Conservation (phyloP, 2,329 filamentous ascomycete genomes). For the Xylariales sp. region DNA sequence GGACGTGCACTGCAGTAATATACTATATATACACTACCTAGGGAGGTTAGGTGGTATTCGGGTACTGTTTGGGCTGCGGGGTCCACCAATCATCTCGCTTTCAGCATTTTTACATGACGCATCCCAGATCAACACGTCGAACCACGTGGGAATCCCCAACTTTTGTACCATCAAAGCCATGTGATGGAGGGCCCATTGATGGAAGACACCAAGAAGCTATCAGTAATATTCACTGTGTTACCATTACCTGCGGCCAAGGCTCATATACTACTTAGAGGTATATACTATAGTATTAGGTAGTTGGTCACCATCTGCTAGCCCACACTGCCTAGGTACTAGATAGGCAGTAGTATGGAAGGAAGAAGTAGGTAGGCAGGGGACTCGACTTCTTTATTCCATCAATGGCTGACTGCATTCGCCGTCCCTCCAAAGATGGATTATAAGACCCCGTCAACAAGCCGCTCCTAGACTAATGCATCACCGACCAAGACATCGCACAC, state of each 20-base stretch:
- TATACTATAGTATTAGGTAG: no score
- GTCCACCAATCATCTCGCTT: constrained; percentile 33
- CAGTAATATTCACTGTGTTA: no score
- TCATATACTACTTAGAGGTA: no score
- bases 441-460: not conserved
- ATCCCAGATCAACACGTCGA: constrained; percentile 12
- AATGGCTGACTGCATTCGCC: not conserved
- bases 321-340: no score
- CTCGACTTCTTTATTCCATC: not conserved
- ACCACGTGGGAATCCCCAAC: constrained; percentile 26
- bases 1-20: not conserved
- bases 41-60: constrained; percentile 7
- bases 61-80: constrained; percentile 25
- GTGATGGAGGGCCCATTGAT: not conserved
- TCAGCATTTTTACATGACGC: not conserved
- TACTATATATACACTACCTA: no score
- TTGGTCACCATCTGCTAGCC: no score
- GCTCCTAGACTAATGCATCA: not conserved
- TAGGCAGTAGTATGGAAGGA: no score
- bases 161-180: not conserved
- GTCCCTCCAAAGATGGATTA: not conserved
- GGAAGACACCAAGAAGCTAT: not conserved
- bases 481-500: constrained; percentile 8
- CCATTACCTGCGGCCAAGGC: no score
- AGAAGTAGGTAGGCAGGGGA: not conserved